Evolutionary conservation across 1,284 basidiomycete genomes (phyloP).

Genomic region (Mycena sp.): DNA sequence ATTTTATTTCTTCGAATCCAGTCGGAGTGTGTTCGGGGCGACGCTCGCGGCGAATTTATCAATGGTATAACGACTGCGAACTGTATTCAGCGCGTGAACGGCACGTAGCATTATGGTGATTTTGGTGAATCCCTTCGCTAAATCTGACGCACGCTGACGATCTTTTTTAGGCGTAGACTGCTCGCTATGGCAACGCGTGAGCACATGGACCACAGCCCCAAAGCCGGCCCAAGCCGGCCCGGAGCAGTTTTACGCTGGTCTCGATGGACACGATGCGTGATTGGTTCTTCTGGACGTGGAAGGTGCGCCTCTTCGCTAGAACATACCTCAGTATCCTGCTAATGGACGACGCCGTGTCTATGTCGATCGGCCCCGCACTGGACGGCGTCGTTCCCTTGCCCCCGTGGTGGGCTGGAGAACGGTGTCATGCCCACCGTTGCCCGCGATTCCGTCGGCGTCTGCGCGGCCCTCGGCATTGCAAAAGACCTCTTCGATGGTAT

Average conservation of each 20-base stretch:
- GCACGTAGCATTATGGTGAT: too few species aligned
- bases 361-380: slow-evolving; percentile 23
- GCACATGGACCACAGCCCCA: slow-evolving; percentile 37
- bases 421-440: slow-evolving; percentile 78
- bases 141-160: too few species aligned
- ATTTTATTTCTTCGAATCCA: too few species aligned
- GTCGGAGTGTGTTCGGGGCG: too few species aligned
- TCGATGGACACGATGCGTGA: too few species aligned
- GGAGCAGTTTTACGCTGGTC: slow-evolving; percentile 15
- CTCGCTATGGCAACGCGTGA: slow-evolving; percentile 35
- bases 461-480: slow-evolving; percentile 56
- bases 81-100: too few species aligned
- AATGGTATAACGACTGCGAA: too few species aligned
- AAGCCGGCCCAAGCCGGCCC: slow-evolving; percentile 53
- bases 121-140: slow-evolving; percentile 63
- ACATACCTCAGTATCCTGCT: too few species aligned
- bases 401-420: slow-evolving; percentile 69
- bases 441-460: slow-evolving; percentile 62
- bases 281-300: too few species aligned
- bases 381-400: slow-evolving; percentile 60
- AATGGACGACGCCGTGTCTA: background rate
- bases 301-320: too few species aligned
- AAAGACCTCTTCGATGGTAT: slow-evolving; percentile 54
- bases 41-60: too few species aligned
- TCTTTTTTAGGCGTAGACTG: too few species aligned